Percentiles rank a stretch among this genome's conserved stretches.
Evolutionary conservation across 139 green algal genomes (phyloP).

Genomic region (Tetradesmus lagerheimii): DNA sequence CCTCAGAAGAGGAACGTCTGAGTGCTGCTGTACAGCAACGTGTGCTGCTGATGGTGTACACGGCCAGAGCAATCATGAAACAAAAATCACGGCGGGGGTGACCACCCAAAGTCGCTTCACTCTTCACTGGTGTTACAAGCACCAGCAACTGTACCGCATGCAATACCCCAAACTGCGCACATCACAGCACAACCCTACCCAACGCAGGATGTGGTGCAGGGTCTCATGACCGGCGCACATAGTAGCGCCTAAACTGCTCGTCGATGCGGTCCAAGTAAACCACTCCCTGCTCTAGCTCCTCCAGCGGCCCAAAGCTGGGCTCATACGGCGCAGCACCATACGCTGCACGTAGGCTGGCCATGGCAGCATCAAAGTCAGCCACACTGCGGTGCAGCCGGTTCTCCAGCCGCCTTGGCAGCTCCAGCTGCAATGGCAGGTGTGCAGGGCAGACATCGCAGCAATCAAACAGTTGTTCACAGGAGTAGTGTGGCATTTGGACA

Average conservation of each 20-base stretch:
- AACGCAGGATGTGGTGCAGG: neutral
- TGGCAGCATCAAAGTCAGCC: conserved; percentile 61
- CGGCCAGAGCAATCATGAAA: neutral
- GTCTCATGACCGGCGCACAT: conserved; percentile 45
- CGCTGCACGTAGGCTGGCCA: conserved; percentile 52
- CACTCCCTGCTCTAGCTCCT: conserved; percentile 61
- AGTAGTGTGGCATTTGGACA: too few species aligned
- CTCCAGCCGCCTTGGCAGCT: neutral
- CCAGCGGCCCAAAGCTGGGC: conserved; percentile 38
- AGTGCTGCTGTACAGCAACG: neutral
- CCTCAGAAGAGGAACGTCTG: neutral
- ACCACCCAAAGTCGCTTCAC: neutral
- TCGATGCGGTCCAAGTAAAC: conserved; percentile 82
- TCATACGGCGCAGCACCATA: conserved; percentile 51
- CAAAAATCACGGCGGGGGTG: neutral
- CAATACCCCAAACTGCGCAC: neutral
- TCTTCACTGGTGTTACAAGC: neutral
- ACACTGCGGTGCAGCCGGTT: neutral
- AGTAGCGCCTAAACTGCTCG: conserved; percentile 64
- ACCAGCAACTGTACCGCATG: neutral
- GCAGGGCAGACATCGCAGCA: neutral
- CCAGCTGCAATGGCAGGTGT: neutral
- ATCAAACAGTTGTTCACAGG: too few species aligned
- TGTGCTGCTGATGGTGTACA: neutral
- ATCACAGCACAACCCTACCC: neutral